Evolutionary conservation across 148 eudicot species (phyloP).

Genomic region (Rhododendron williamsianum): DNA sequence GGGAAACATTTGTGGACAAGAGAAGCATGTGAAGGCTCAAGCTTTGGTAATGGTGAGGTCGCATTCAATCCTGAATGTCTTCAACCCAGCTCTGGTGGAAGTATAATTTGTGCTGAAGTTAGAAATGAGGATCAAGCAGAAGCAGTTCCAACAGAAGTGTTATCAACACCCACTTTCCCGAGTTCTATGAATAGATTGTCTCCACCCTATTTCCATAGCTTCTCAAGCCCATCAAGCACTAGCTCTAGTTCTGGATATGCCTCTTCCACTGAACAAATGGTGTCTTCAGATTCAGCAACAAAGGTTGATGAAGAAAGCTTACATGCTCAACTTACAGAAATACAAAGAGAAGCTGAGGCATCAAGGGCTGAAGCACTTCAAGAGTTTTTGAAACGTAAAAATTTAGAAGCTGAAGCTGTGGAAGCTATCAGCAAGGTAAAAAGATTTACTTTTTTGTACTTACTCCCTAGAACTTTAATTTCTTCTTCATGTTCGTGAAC

Average conservation of each 20-base stretch:
- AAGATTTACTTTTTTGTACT: not conserved
- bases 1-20: conserved; percentile 66
- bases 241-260: conserved; percentile 22
- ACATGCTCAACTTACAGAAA: conserved; percentile 36
- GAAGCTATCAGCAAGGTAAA: conserved; percentile 49
- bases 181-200: conserved; percentile 18
- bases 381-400: conserved; percentile 44
- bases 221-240: conserved; percentile 20
- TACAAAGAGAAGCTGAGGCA: conserved; percentile 34
- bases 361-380: conserved; percentile 34
- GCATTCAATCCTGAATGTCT: conserved; percentile 18
- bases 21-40: conserved; percentile 39
- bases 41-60: conserved; percentile 20
- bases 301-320: conserved; percentile 45
- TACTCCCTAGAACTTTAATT: not conserved
- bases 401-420: conserved; percentile 50
- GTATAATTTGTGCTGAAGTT: conserved; percentile 11
- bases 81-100: conserved; percentile 30
- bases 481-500: not conserved
- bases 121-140: conserved; percentile 24
- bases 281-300: conserved; percentile 26
- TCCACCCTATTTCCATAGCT: conserved; percentile 6
- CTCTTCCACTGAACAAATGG: conserved; percentile 26
- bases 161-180: conserved; percentile 15
- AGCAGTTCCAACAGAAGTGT: conserved; percentile 19